phyloP scores from a whole-genome alignment of 805 yeast species.

The Jamesozyma lodderae region DNA sequence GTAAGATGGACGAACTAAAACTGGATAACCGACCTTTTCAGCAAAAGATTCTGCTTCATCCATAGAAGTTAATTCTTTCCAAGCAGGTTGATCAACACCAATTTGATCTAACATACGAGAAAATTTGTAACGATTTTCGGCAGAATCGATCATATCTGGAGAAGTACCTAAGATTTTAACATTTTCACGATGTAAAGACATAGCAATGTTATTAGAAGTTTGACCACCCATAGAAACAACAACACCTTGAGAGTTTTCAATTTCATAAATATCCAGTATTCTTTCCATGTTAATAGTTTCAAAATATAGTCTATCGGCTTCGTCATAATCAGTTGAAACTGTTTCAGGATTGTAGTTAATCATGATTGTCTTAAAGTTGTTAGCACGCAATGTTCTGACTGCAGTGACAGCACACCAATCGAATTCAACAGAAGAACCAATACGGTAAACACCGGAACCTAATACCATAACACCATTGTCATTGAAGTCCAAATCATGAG shows the following conservation, averaged over 20 bases:
- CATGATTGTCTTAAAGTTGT: conserved; percentile 88
- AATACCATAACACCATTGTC: conserved; percentile 92
- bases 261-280: conserved; percentile 87
- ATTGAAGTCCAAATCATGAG: conserved; percentile 77
- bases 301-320: conserved; percentile 92
- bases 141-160: conserved; percentile 96
- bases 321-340: conserved; percentile 97
- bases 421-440: conserved; percentile 97
- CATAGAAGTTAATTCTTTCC: conserved; percentile 93
- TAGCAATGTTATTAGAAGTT: conserved; percentile 92
- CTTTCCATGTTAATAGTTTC: conserved; percentile 93
- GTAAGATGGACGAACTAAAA: conserved; percentile 93
- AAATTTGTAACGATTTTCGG: conserved; percentile 96
- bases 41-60: conserved; percentile 92
- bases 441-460: conserved; percentile 98
- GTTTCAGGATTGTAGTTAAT: conserved; percentile 98
- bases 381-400: conserved; percentile 82
- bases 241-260: conserved; percentile 85
- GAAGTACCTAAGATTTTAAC: conserved; percentile 95
- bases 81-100: conserved; percentile 97
- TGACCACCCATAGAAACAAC: conserved; percentile 98
- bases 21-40: conserved; percentile 85
- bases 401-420: conserved; percentile 99
- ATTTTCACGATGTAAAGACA: conserved; percentile 84
- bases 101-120: conserved; percentile 93